Evolutionary conservation across 169 alveolate species (phyloP).

Genomic region (Cystoisospora suis): DNA sequence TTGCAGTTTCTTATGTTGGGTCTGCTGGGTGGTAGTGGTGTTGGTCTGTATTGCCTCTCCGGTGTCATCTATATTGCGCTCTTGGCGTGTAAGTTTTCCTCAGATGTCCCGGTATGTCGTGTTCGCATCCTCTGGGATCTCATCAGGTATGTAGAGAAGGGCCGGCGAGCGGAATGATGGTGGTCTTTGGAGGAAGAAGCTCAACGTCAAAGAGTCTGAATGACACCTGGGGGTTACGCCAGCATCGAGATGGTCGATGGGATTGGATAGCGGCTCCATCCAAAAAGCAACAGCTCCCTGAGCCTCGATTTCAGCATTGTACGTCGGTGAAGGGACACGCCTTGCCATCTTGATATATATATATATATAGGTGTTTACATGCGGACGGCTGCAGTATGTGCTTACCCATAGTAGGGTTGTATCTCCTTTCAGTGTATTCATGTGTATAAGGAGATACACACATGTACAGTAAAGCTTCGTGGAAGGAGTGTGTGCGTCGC

Average conservation of each 20-base stretch:
- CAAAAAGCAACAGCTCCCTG: slow-evolving; percentile 87
- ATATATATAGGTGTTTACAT: not conserved
- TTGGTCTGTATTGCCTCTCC: too few species aligned
- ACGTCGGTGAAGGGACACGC: too few species aligned
- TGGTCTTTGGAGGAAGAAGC: slow-evolving; percentile 97
- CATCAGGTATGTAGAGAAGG: slow-evolving; percentile 90
- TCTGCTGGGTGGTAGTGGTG: too few species aligned
- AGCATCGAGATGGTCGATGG: slow-evolving; percentile 99
- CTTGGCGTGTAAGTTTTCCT: too few species aligned
- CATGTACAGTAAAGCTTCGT: not conserved
- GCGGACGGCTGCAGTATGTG: not conserved
- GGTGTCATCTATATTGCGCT: too few species aligned
- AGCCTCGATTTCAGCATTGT: slow-evolving; percentile 90
- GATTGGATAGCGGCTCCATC: slow-evolving; percentile 99
- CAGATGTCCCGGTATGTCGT: too few species aligned
- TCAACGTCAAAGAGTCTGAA: slow-evolving; percentile 91
- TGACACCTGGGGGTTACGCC: slow-evolving; percentile 99
- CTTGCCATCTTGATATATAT: not conserved
- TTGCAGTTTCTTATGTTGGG: too few species aligned
- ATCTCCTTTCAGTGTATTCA: not conserved
- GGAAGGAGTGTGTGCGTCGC: too few species aligned
- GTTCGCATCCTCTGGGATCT: not conserved
- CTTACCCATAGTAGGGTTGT: not conserved
- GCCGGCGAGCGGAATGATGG: slow-evolving; percentile 99
- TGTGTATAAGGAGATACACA: not conserved